phyloP scores from a whole-genome alignment of 1,284 basidiomycete species.

The Pseudozyma sp. region DNA sequence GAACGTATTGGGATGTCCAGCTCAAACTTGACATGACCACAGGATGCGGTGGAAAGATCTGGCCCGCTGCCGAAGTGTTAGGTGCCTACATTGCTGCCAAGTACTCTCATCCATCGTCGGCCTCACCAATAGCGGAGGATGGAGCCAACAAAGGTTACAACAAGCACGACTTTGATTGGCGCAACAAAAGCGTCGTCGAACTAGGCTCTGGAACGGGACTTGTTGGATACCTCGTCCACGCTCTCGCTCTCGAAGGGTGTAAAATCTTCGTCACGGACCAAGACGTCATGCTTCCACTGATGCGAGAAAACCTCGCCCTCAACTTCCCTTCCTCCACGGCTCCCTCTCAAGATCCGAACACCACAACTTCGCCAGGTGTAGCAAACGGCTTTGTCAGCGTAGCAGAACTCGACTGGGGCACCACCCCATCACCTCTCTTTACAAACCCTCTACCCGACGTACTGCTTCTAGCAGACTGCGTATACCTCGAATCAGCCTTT shows the following conservation, averaged over 20 bases:
- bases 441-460: conserved; percentile 73
- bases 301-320: conserved; percentile 57
- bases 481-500: conserved; percentile 90
- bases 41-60: conserved; percentile 90
- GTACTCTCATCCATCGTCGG: conserved; percentile 10
- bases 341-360: background rate
- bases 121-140: background rate
- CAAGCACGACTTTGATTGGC: conserved; percentile 39
- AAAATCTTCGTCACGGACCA: conserved; percentile 86
- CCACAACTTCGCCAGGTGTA: background rate
- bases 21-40: conserved; percentile 81
- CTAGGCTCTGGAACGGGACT: conserved; percentile 88
- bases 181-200: conserved; percentile 75
- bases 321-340: conserved; percentile 32
- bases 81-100: conserved; percentile 53
- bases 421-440: conserved; percentile 60
- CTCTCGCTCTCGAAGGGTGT: conserved; percentile 73
- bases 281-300: conserved; percentile 71
- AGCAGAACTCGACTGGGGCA: conserved; percentile 57
- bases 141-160: conserved; percentile 11
- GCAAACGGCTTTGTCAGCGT: conserved; percentile 1
- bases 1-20: conserved; percentile 61
- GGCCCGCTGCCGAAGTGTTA: conserved; percentile 89
- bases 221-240: conserved; percentile 83
- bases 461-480: conserved; percentile 76